Evolutionary conservation across 2,329 filamentous ascomycete species (phyloP), one percentile per base, ranked within the genome.

Genomic region (Microcera coccophila): DNA sequence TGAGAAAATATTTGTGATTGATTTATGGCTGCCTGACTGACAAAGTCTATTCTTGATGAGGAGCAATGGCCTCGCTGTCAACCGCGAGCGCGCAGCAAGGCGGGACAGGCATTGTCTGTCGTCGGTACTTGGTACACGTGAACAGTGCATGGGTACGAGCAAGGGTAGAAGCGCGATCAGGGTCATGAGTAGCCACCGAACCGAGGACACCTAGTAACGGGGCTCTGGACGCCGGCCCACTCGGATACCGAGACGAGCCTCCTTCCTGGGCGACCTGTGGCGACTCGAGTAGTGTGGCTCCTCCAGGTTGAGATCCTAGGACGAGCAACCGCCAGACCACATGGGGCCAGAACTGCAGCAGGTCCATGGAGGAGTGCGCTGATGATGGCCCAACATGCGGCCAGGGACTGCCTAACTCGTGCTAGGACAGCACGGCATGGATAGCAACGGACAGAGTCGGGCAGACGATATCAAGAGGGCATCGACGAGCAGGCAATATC

Each of bases 401-500:
- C 33, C 33, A 20, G 33, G 33, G 33, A 18, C 15, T 8, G 9
- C 22, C 12, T 26, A 7, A 12, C 7, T 26, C 7, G 22, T 26
- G 22, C 12, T 12, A 26, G 41, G 39, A 48, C 44, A 53, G 44
- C 50, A 47, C 50, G 50, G 44, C 47, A 5, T 32, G 11, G 29
- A 32, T 32, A 32, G 5, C 7, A n/a, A 7, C 29, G 29, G 15
- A 8, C 11, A 32, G 29, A 8, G 39, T 34, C 44, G 47, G 43
- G 37, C 32, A 36, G 31, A 22, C 24, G 36, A 28, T 22, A 19
- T 14, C 19, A 19, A 22, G n/a, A 22, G n/a, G n/a, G n/a, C n/a
- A n/a, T n/a, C n/a, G n/a, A 39, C 45, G 47, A 41, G 45, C 47
- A 56, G 38, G 44, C 43, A 42, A 42, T 39, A 43, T 46, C 35